Evolutionary conservation across 768 basidiomycete species (phyloP).

Genomic region (Xanthoconium stramineum): DNA sequence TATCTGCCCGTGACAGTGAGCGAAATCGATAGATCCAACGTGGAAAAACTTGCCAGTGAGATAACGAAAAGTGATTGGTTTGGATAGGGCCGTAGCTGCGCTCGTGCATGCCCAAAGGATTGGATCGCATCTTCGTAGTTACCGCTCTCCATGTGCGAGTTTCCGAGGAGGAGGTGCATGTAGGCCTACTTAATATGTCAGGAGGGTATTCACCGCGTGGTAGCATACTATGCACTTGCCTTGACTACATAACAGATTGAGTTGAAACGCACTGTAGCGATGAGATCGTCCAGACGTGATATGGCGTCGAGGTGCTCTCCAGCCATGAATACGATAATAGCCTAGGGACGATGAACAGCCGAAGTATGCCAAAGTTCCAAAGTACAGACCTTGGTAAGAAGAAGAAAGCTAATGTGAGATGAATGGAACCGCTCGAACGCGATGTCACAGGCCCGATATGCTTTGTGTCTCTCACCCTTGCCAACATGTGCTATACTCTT

Average conservation of each 20-base stretch:
- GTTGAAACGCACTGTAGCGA: background rate
- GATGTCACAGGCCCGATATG: background rate
- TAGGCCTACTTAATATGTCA: background rate
- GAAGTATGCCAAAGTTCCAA: background rate
- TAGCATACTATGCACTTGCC: background rate
- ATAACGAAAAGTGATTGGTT: background rate
- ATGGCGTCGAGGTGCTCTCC: background rate
- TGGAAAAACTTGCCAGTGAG: background rate
- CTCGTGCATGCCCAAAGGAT: background rate
- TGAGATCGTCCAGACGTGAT: background rate
- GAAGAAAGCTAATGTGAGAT: background rate
- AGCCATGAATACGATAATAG: background rate
- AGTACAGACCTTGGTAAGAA: background rate
- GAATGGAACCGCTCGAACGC: background rate
- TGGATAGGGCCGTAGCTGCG: too few relatives aligned
- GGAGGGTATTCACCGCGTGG: background rate
- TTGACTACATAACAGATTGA: background rate
- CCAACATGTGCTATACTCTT: background rate
- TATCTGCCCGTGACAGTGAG: background rate
- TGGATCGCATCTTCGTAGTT: background rate
- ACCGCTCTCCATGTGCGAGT: background rate
- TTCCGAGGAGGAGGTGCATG: background rate
- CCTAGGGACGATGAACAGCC: background rate
- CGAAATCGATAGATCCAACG: too few relatives aligned
- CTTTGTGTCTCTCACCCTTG: background rate